Evolutionary conservation across 164 flowering plant species (phyloP), one percentile per base, ranked within the genome.

Genomic region (Taxillus chinensis): DNA sequence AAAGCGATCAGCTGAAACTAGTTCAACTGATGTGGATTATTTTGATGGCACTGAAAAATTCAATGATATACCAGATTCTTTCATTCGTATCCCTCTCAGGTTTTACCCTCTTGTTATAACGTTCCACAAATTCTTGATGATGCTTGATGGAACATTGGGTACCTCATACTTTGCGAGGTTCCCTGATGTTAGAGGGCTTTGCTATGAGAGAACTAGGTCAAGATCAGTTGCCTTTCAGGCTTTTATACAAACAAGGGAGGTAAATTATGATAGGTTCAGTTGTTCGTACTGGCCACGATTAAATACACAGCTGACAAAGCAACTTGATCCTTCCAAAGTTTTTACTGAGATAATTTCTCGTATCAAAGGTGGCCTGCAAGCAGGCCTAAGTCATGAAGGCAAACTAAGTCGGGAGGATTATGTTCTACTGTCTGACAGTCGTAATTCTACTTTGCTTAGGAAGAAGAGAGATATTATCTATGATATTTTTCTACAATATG

Each of bases 201-300:
- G 57, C 40, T 63, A 11, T 11, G 73, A 54, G 12, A 56, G 58
- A 59, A 48, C 17, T 39, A 64, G 55, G 57, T 69, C 72, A 45
- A 68, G 70, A 41, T 80, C 90, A n/a, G 56, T 76, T 68, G 79
- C 75, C 10, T 61, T 82, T 5, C 80, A 81, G 61, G 65, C 70
- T 2, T 70, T 87, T 41, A 62, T 86, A 10, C 72, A 74, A 63
- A 71, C 54, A 9, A 88, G 77, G 57, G 86, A 86, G 73, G 85
- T 90, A 13, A 74, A 52, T 10, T 90, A 66, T 72, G 86, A 82
- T 41, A 73, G 65, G 54, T 90, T 90, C 65, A 45, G 62, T 69
- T 56, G 70, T 7, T 45, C n/a, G 5, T 90, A 87, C 50, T 90
- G 97, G 97, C 90, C 95, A 3, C 95, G 74, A 67, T 87, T 90